A percentile compares a stretch with the other conserved stretches of the same genome.
These are phyloP conservation scores for Chytriomyces sp. DNA, from an alignment of 192 early-diverging fungal species.

Conservation along the genomic window DNA sequence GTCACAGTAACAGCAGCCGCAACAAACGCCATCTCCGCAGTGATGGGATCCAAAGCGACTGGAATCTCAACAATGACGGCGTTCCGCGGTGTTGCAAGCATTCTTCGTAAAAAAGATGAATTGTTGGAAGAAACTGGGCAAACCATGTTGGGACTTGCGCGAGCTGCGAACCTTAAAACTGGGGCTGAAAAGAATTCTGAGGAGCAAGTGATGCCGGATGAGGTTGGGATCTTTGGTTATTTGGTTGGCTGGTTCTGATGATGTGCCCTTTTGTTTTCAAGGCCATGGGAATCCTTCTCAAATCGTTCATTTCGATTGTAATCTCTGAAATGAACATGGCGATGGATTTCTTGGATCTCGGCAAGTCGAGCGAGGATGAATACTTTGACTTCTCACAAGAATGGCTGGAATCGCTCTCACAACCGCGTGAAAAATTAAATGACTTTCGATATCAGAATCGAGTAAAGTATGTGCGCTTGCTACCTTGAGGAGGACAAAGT, in stretches of 20 bases:
- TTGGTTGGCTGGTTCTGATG: neutral
- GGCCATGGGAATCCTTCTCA: conserved; percentile 31
- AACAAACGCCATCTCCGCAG: conserved; percentile 40
- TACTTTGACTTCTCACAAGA: conserved; percentile 24
- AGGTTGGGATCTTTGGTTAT: conserved; percentile 39
- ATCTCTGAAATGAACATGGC: conserved; percentile 92
- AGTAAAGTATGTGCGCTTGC: conserved; percentile 57
- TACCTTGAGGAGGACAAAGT: too few relatives aligned
- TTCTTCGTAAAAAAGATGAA: conserved; percentile 24
- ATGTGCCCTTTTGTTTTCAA: too few relatives aligned
- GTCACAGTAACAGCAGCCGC: conserved; percentile 53
- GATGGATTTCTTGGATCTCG: conserved; percentile 80
- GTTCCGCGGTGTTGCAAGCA: too few relatives aligned
- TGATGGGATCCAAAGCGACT: conserved; percentile 32
- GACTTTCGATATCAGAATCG: conserved; percentile 74
- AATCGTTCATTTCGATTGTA: conserved; percentile 61
- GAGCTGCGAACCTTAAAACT: neutral
- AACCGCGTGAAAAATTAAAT: conserved; percentile 60
- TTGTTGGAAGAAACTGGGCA: conserved; percentile 23
- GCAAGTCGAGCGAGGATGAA: neutral
- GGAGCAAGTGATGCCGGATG: conserved; percentile 59
- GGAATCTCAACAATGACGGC: too few relatives aligned
- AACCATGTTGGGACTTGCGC: neutral
- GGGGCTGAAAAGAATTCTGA: conserved; percentile 36
- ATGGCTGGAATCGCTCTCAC: conserved; percentile 58